Evolutionary conservation across 164 flowering plant genomes (phyloP).

Genomic region (Berberis thunbergii): DNA sequence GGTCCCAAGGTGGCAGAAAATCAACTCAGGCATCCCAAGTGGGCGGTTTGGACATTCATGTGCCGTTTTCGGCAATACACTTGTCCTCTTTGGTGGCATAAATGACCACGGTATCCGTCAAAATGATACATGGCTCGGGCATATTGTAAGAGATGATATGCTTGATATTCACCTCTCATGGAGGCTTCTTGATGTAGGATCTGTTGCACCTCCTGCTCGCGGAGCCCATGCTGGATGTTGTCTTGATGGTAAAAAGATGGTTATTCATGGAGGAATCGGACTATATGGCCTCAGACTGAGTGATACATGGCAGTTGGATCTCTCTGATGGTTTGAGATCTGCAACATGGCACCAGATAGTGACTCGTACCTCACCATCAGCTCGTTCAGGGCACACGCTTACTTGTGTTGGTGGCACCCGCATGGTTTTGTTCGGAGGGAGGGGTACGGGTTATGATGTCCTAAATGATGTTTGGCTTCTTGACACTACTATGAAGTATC

Average conservation of each 20-base stretch:
- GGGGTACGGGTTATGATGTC: conserved; percentile 78
- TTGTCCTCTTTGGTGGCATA: conserved; percentile 90
- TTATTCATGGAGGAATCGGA: conserved; percentile 90
- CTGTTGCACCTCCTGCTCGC: conserved; percentile 61
- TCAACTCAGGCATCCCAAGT: conserved; percentile 59
- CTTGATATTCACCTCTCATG: conserved; percentile 48
- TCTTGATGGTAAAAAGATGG: conserved; percentile 48
- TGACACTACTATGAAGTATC: conserved; percentile 27
- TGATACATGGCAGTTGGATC: conserved; percentile 80
- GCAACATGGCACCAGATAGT: conserved; percentile 61
- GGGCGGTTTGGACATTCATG: conserved; percentile 93
- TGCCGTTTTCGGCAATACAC: conserved; percentile 41
- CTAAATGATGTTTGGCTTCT: conserved; percentile 80
- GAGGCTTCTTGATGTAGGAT: conserved; percentile 59
- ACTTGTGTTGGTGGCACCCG: conserved; percentile 47
- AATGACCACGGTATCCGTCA: conserved; percentile 77
- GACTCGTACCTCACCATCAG: conserved; percentile 49
- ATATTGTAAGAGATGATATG: conserved; percentile 27
- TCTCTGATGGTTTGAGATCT: conserved; percentile 35
- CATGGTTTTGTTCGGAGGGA: conserved; percentile 74
- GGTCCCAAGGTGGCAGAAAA: conserved; percentile 55
- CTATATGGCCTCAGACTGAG: conserved; percentile 44
- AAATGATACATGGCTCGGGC: conserved; percentile 88
- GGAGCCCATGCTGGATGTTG: conserved; percentile 91
- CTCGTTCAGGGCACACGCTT: conserved; percentile 91